Evolutionary conservation across 495 filamentous ascomycete species (phyloP).

Genomic region (Hypoxylon subgilvum): DNA sequence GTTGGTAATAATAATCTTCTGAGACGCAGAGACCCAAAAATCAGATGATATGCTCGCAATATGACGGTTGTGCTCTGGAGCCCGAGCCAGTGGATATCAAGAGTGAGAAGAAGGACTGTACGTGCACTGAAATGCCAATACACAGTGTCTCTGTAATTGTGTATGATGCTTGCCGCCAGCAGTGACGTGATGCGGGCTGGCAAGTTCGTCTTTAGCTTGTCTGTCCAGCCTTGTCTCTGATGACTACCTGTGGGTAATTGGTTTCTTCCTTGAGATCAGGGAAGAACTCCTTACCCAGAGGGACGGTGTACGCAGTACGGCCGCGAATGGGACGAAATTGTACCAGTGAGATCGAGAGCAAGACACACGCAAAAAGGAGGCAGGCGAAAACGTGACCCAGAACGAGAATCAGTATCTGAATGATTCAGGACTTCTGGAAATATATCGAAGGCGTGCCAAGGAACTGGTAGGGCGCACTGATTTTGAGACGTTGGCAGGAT

Average conservation of each 20-base stretch:
- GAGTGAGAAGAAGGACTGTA: slow-evolving; percentile 2
- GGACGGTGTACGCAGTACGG: slow-evolving; percentile 2
- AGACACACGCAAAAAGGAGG: slow-evolving; percentile 14
- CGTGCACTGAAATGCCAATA: slow-evolving; percentile 5
- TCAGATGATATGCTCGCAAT: not conserved
- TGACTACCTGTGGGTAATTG: slow-evolving; percentile 11
- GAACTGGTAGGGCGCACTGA: slow-evolving; percentile 3
- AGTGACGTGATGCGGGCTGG: slow-evolving; percentile 12
- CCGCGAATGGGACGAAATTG: slow-evolving; percentile 13
- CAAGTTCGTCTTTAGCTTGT: slow-evolving; percentile 25
- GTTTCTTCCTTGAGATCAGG: too few relatives aligned
- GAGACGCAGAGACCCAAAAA: not conserved
- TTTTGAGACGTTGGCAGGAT: slow-evolving; percentile 19
- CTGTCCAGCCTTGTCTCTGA: slow-evolving; percentile 31
- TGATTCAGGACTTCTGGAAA: slow-evolving; percentile 25
- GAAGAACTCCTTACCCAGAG: slow-evolving; percentile 2
- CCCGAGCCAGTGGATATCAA: slow-evolving; percentile 3
- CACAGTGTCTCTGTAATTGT: slow-evolving; percentile 5
- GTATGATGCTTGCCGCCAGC: slow-evolving; percentile 1
- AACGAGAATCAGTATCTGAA: slow-evolving; percentile 12
- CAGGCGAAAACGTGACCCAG: slow-evolving; percentile 7
- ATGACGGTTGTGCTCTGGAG: slow-evolving; percentile 1
- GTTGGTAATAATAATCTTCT: slow-evolving; percentile 1
- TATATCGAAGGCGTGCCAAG: slow-evolving; percentile 22
- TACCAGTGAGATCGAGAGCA: slow-evolving; percentile 16